Evolutionary conservation across 805 yeast species (phyloP).

Genomic region (Yarrowia porcina): DNA sequence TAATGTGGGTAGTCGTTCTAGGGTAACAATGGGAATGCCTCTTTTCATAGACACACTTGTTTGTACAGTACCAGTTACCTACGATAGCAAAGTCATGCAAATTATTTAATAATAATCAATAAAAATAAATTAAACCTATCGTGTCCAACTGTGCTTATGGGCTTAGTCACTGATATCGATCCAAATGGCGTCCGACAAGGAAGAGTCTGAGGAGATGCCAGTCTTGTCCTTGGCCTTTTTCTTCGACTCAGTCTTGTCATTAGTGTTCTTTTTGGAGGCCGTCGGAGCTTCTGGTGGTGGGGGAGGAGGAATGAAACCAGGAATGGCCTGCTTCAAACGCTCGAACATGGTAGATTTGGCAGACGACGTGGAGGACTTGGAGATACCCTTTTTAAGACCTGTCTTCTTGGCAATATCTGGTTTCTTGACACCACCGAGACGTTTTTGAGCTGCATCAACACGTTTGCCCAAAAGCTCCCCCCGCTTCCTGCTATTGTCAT

Average conservation of each 20-base stretch:
- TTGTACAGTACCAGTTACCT: no score
- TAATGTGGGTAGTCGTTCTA: no score
- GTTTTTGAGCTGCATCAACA: neutral
- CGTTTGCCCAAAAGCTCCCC: neutral
- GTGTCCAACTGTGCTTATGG: no score
- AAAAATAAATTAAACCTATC: no score
- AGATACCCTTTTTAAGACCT: neutral
- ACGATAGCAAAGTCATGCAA: no score
- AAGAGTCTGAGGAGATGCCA: neutral
- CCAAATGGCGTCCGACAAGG: conserved; percentile 4
- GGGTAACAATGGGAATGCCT: no score
- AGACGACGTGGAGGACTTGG: neutral
- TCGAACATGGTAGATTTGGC: neutral
- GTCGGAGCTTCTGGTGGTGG: neutral
- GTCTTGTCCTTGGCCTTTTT: conserved; percentile 40
- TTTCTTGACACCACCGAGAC: neutral
- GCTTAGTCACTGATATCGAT: conserved; percentile 5
- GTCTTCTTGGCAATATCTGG: neutral
- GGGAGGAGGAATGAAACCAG: neutral
- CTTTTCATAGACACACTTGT: no score
- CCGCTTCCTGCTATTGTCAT: neutral
- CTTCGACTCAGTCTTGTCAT: conserved; percentile 40
- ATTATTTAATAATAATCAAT: no score
- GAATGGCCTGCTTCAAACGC: neutral
- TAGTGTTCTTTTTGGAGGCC: neutral